These are phyloP conservation scores for Fusarium liriodendri DNA, from an alignment of 2,329 filamentous ascomycete genomes.

Conservation along the genomic window DNA sequence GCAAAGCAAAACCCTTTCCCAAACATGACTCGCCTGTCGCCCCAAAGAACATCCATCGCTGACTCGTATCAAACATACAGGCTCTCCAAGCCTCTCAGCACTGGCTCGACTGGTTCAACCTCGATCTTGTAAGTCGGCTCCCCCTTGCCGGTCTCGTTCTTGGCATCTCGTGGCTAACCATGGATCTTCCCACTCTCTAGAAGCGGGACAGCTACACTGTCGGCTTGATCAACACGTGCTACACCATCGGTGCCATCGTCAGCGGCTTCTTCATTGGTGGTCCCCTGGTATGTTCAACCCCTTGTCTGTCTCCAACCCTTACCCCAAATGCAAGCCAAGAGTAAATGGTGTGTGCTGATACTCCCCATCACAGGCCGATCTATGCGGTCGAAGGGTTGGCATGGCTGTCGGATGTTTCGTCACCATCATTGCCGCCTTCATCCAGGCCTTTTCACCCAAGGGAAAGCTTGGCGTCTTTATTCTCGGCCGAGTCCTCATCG, in stretches of 20 bases:
- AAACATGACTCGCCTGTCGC: background rate
- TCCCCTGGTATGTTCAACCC: constrained; percentile 57
- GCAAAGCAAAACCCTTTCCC: background rate
- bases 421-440: constrained; percentile 75
- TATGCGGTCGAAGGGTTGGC: constrained; percentile 69
- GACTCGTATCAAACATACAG: constrained; percentile 16
- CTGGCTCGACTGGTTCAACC: constrained; percentile 73
- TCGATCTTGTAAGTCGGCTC: constrained; percentile 48
- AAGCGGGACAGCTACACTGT: constrained; percentile 58
- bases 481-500: constrained; percentile 75
- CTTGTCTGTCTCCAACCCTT: background rate
- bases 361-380: constrained; percentile 58
- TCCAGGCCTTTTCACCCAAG: constrained; percentile 73
- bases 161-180: constrained; percentile 1
- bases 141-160: background rate
- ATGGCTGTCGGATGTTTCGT: constrained; percentile 74
- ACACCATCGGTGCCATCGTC: constrained; percentile 77
- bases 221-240: constrained; percentile 72
- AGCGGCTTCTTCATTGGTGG: constrained; percentile 77
- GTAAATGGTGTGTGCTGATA: constrained; percentile 7
- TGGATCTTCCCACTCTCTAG: constrained; percentile 24
- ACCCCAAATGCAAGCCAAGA: background rate
- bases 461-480: constrained; percentile 74
- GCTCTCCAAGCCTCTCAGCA: constrained; percentile 74
- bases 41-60: background rate